Conservation (phyloP, 768 basidiomycete genomes). For the Boletus huronensis region DNA sequence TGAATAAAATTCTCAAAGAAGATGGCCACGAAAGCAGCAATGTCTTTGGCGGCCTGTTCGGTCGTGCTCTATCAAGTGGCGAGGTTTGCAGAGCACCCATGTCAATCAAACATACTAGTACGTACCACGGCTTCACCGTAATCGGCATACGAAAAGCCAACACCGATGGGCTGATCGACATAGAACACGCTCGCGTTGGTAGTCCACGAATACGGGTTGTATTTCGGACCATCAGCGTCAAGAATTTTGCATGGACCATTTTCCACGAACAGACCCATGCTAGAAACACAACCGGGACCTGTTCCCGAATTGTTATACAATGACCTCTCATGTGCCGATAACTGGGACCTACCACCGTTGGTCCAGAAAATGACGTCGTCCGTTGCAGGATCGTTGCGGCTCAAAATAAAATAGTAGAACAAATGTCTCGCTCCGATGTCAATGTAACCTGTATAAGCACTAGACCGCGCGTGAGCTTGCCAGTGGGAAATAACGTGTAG, state of each 20-base stretch:
- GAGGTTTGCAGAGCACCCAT: not conserved
- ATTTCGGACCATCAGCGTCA: constrained; percentile 42
- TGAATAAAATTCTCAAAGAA: constrained; percentile 69
- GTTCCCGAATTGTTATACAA: not conserved
- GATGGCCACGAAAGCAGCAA: constrained; percentile 63
- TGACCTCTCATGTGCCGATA: too few species aligned
- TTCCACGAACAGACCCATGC: constrained; percentile 68
- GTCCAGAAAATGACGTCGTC: constrained; percentile 57
- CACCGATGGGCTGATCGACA: constrained; percentile 41
- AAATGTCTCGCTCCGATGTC: constrained; percentile 59
- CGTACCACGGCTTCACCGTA: constrained; percentile 35
- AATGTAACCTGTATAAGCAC: constrained; percentile 62
- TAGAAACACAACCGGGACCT: constrained; percentile 50
- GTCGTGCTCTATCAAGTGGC: constrained; percentile 46
- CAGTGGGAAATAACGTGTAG: not conserved
- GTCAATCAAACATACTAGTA: constrained; percentile 8
- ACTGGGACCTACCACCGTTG: constrained; percentile 45
- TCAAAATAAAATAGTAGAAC: constrained; percentile 76
- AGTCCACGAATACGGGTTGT: constrained; percentile 50
- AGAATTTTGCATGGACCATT: constrained; percentile 16
- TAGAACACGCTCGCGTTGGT: constrained; percentile 49
- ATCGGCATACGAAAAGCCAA: constrained; percentile 43
- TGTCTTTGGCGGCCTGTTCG: constrained; percentile 60
- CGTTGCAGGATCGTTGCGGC: constrained; percentile 49
- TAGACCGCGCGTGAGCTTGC: constrained; percentile 18